phyloP scores from a whole-genome alignment of 805 yeast genomes.

The Zygotorulaspora sp. region DNA sequence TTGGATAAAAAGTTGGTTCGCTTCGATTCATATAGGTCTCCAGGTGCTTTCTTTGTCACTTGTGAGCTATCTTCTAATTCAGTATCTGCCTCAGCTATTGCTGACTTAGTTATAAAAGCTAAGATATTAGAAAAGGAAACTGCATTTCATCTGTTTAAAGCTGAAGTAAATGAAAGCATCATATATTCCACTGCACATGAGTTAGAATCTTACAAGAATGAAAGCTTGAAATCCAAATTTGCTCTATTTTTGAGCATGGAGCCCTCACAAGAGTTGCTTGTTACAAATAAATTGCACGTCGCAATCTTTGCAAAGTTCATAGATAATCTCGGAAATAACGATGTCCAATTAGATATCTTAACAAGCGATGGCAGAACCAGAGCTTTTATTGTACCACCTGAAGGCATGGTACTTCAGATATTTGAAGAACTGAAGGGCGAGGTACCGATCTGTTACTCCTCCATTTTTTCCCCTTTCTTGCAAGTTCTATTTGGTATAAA shows the following conservation, averaged over 20 bases:
- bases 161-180: slow-evolving; percentile 37
- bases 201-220: slow-evolving; percentile 44
- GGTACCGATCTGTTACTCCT: slow-evolving; percentile 24
- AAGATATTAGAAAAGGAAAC: slow-evolving; percentile 71
- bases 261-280: slow-evolving; percentile 38
- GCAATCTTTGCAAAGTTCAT: slow-evolving; percentile 46
- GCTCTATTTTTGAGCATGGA: slow-evolving; percentile 61
- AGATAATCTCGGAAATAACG: slow-evolving; percentile 28
- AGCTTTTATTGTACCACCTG: slow-evolving; percentile 13
- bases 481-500: slow-evolving; percentile 21
- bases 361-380: slow-evolving; percentile 12
- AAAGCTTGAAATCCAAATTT: slow-evolving; percentile 56
- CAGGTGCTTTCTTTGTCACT: slow-evolving; percentile 19
- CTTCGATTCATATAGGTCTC: slow-evolving; percentile 26
- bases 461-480: slow-evolving; percentile 24
- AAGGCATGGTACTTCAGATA: slow-evolving; percentile 12
- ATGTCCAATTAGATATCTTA: slow-evolving; percentile 16
- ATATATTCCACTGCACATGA: slow-evolving; percentile 72
- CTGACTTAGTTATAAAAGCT: slow-evolving; percentile 49
- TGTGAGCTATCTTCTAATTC: slow-evolving; percentile 27
- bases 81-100: slow-evolving; percentile 59
- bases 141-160: slow-evolving; percentile 79
- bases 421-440: slow-evolving; percentile 13
- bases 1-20: slow-evolving; percentile 29
- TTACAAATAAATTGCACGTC: slow-evolving; percentile 39